A percentile compares a stretch with the other conserved stretches of the same genome.
Conservation (phyloP, 2,329 filamentous ascomycete genomes). For the Calonectria pseudoreteaudii region DNA sequence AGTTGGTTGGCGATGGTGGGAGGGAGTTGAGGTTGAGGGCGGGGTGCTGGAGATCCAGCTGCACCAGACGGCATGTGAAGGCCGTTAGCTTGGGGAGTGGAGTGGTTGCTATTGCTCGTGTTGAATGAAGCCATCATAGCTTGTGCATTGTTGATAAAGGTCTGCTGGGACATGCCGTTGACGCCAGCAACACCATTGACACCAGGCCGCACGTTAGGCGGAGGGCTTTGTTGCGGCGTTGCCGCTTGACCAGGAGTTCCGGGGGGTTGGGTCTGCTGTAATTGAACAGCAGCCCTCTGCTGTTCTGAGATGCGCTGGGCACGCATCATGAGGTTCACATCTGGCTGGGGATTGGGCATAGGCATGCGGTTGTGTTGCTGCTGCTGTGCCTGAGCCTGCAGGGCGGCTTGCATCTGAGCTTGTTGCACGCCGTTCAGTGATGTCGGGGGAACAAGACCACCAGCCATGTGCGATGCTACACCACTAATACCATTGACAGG, state of each 20-base stretch:
- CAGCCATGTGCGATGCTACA: conserved; percentile 61
- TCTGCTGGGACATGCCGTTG: conserved; percentile 63
- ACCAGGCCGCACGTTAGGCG: conserved; percentile 55
- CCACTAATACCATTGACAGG: conserved; percentile 63
- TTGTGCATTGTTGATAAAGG: conserved; percentile 64
- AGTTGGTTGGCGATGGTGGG: conserved; percentile 62
- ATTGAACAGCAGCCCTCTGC: conserved; percentile 65
- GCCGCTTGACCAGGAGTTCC: conserved; percentile 48
- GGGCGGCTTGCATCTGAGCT: conserved; percentile 72
- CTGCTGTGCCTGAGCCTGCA: conserved; percentile 60
- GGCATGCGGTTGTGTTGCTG: conserved; percentile 73
- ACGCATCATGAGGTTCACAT: conserved; percentile 70
- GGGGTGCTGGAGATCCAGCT: conserved; percentile 57
- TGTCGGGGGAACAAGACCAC: conserved; percentile 64
- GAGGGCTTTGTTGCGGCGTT: conserved; percentile 54
- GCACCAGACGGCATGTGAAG: conserved; percentile 61
- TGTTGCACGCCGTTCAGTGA: conserved; percentile 76
- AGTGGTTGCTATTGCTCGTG: conserved; percentile 52
- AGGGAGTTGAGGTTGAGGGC: conserved; percentile 57
- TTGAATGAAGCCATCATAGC: conserved; percentile 65
- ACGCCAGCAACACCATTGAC: conserved; percentile 48
- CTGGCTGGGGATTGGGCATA: conserved; percentile 54
- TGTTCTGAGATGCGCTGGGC: conserved; percentile 76
- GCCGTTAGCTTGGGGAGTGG: conserved; percentile 58
- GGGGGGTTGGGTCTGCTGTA: conserved; percentile 55